Conservation (phyloP, 148 eudicot genomes). For the Silene conica region DNA sequence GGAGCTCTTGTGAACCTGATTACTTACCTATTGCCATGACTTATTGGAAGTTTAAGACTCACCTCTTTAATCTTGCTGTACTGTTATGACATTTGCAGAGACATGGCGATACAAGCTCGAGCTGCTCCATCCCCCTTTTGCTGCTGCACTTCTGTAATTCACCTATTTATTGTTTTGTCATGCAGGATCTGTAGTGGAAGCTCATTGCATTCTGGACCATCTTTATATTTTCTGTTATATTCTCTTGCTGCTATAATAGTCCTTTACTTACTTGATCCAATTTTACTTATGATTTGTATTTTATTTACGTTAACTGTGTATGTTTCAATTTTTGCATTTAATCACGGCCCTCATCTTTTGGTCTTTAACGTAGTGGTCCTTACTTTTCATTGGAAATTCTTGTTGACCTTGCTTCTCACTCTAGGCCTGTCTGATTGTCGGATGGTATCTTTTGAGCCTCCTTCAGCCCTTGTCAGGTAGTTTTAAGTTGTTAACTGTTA, state of each 20-base stretch:
- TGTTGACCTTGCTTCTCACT: not conserved
- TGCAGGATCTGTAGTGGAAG: slow-evolving; percentile 35
- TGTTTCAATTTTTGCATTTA: slow-evolving; percentile 12
- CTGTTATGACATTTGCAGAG: slow-evolving; percentile 91
- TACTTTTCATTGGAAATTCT: slow-evolving; percentile 7
- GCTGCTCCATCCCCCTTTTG: slow-evolving; percentile 27
- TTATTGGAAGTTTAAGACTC: slow-evolving; percentile 94
- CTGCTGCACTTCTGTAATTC: slow-evolving; percentile 12
- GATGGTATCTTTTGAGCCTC: slow-evolving; percentile 17
- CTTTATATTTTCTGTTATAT: slow-evolving; percentile 13
- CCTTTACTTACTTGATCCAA: slow-evolving; percentile 13
- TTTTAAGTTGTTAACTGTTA: not conserved
- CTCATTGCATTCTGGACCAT: slow-evolving; percentile 21
- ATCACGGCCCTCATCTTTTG: not conserved
- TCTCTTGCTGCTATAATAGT: slow-evolving; percentile 15
- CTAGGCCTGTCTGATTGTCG: not conserved
- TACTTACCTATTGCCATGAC: slow-evolving; percentile 68
- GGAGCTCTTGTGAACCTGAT: slow-evolving; percentile 82
- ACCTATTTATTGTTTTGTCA: slow-evolving; percentile 23
- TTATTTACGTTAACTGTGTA: slow-evolving; percentile 11
- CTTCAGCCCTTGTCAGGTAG: slow-evolving; percentile 7
- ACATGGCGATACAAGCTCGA: slow-evolving; percentile 29
- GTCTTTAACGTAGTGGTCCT: slow-evolving; percentile 1
- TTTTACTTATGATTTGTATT: slow-evolving; percentile 23
- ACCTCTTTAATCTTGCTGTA: slow-evolving; percentile 89